Percentiles rank a stretch among this genome's conserved stretches.
phyloP scores from a whole-genome alignment of 208 protist genomes.

The Phytomonas serpens region DNA sequence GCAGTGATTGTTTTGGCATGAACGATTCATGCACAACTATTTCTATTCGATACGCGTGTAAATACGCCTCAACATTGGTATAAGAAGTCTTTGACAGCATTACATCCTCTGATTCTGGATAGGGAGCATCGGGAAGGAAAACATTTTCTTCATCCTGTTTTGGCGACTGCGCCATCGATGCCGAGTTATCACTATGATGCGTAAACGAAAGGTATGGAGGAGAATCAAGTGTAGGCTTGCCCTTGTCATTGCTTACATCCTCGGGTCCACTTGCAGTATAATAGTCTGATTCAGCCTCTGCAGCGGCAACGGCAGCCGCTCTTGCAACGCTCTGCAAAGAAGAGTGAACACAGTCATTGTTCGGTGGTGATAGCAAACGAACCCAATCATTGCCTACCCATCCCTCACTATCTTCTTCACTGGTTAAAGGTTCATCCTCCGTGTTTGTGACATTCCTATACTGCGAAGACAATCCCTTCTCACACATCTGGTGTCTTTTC shows the following conservation, averaged over 20 bases:
- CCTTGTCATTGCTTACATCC: neutral
- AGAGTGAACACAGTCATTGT: neutral
- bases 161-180: neutral
- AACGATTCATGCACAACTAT: constrained; percentile 45
- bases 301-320: neutral
- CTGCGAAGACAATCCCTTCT: neutral
- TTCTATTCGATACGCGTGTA: constrained; percentile 21
- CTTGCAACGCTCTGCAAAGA: neutral
- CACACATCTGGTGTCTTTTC: neutral
- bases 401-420: neutral
- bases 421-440: neutral
- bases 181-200: neutral
- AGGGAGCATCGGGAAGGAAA: neutral
- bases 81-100: constrained; percentile 7
- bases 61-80: constrained; percentile 25
- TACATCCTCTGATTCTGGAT: neutral
- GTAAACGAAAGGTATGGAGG: neutral
- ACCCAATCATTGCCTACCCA: neutral
- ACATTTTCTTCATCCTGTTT: neutral
- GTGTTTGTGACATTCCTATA: neutral
- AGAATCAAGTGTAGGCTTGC: neutral
- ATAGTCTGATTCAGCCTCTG: neutral
- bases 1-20: constrained; percentile 45
- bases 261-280: neutral
- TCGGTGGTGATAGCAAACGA: neutral